These are phyloP conservation scores for Prunus mongolica DNA, from an alignment of 306 rosid genomes.

Conservation along the genomic window DNA sequence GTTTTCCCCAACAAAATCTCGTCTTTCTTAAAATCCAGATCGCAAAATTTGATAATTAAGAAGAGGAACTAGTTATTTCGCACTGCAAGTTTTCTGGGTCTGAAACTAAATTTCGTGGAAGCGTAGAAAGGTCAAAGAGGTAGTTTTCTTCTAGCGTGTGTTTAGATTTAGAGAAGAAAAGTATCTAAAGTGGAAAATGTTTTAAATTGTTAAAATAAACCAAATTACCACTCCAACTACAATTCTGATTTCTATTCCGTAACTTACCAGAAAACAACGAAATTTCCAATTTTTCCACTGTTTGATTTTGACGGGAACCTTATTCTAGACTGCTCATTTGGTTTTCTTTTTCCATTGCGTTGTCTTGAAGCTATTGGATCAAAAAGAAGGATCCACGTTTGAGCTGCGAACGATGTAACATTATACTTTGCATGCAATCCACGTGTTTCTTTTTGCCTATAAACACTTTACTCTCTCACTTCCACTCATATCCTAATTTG, in stretches of 20 bases:
- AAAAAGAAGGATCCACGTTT: not conserved
- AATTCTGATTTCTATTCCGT: not conserved
- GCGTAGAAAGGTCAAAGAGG: conserved; percentile 5
- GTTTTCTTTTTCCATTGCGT: not conserved
- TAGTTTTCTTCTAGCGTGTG: not conserved
- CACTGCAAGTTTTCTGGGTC: conserved; percentile 14
- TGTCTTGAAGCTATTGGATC: not conserved
- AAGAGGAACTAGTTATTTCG: conserved; percentile 17
- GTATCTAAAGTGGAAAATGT: conserved; percentile 26
- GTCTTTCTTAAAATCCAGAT: conserved; percentile 30
- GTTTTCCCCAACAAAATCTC: not conserved
- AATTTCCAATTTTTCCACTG: not conserved
- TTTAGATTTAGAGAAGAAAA: not conserved
- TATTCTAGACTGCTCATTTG: not conserved
- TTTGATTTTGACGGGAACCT: not conserved
- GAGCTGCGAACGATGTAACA: not conserved
- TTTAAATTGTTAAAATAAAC: not conserved
- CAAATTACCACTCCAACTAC: not conserved
- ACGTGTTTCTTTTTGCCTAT: not conserved
- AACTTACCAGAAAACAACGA: not conserved
- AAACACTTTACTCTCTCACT: not conserved
- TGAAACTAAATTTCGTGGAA: conserved; percentile 24
- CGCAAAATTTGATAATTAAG: conserved; percentile 8
- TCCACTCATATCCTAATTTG: not conserved
- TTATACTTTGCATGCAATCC: conserved; percentile 6